Base-by-base conservation (phyloP, 225 moss, liverwort and hornwort genomes). In the Pleurozium schreberi region DNA sequence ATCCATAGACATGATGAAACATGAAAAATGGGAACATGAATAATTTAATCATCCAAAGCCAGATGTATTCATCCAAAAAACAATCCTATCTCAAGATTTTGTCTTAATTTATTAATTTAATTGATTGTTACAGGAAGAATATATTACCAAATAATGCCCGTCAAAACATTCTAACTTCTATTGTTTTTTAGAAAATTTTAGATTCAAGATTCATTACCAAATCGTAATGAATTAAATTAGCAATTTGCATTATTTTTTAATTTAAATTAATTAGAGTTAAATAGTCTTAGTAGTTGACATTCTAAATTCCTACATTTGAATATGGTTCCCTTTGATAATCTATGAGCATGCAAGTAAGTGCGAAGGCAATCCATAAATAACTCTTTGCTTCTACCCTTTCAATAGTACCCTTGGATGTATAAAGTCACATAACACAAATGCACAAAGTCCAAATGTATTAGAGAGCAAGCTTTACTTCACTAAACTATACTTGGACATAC, bases 221-320 rank as follows among this genome's bases (percentile, higher is more conserved):
- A n/a, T n/a, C n/a, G n/a, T 36, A 23, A 23, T 77, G 22, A 13
- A 13, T 53, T 7, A 77, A 53, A 50, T 50, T 34, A 27, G 5
- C 2, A 53, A 77, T 77, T 50, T 76, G 9, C 6, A 50, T 2
- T 11, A 76, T 21, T 52, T 17, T 47, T 18, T 49, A 75, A 33
- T 47, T 33, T 31, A 47, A 50, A 10, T 67, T n/a, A 12, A 47
- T 47, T 45, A 4, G 6, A 75, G 12, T 75, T 6, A 47, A 61
- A 43, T 43, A 40, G 12, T 25, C 40, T 69, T 8, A 6, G 4
- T 38, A 68, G 11, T 38, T 67, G 10, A 6, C 67, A 22, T 40
- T 40, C 8, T 0, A 3, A 69, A 25, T 9, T 43, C 16, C 16
- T 43, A 43, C 0, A 0, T 9, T 0, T 43, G 3, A 71, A 43